Percentiles rank a stretch among this genome's conserved stretches.
These are phyloP conservation scores for Trapa bicornis DNA, from an alignment of 345 rosid species.

Conservation along the genomic window DNA sequence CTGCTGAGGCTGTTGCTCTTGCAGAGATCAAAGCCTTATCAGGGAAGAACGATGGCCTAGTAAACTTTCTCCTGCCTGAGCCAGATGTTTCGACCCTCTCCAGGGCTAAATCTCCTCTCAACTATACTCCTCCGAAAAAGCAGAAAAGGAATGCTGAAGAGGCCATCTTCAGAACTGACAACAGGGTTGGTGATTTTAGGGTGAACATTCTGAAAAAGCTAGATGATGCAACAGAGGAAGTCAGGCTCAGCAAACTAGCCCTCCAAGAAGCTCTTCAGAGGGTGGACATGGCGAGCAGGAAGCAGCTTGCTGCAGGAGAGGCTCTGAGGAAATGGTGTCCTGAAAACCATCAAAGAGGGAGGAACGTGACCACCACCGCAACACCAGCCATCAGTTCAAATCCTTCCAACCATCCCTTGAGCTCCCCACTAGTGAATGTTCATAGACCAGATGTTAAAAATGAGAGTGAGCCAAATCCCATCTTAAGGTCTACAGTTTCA, in stretches of 20 bases:
- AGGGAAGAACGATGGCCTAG: conserved; percentile 17
- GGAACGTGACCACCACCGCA: conserved; percentile 12
- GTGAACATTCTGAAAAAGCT: conserved; percentile 44
- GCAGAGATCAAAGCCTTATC: conserved; percentile 57
- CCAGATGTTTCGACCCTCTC: conserved; percentile 22
- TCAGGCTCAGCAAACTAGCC: conserved; percentile 56
- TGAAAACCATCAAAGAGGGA: conserved; percentile 24
- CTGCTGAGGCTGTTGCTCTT: conserved; percentile 83
- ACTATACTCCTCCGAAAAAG: conserved; percentile 17
- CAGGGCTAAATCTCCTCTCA: conserved; percentile 26
- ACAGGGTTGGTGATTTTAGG: conserved; percentile 26
- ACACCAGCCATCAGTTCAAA: conserved; percentile 24
- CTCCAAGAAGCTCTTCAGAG: conserved; percentile 62
- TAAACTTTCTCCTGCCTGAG: conserved; percentile 47
- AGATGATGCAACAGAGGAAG: conserved; percentile 74
- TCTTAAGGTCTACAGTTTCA: conserved; percentile 56
- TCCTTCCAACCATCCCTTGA: conserved; percentile 17
- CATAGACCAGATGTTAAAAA: conserved; percentile 16
- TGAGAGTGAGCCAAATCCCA: conserved; percentile 32
- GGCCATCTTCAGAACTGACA: conserved; percentile 14
- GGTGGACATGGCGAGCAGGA: conserved; percentile 56
- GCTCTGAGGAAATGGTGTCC: conserved; percentile 60
- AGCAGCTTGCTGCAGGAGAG: conserved; percentile 69
- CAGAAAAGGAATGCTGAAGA: conserved; percentile 14
- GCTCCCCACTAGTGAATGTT: conserved; percentile 27